A percentile compares a stretch with the other conserved stretches of the same genome.
phyloP scores from a whole-genome alignment of 495 filamentous ascomycete species.

The Aspergillus mulundensis region DNA sequence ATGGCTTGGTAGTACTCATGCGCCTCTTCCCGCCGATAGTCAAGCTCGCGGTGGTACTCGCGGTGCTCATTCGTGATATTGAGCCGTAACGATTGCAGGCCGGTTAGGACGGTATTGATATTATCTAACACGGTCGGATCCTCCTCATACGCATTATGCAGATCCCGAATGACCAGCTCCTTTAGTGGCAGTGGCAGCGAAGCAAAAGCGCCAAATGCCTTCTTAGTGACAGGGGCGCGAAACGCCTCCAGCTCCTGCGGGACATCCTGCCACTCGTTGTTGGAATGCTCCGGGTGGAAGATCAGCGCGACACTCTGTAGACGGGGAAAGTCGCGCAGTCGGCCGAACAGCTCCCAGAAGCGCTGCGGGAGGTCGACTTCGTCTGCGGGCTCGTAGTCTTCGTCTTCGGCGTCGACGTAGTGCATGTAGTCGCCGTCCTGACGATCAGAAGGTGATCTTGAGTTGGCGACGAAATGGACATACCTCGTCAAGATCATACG shows the following conservation, averaged over 20 bases:
- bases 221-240: slow-evolving; percentile 13
- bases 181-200: slow-evolving; percentile 2
- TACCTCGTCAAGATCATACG: not conserved
- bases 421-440: not conserved
- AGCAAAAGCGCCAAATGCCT: slow-evolving; percentile 5
- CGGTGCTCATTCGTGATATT: slow-evolving; percentile 17
- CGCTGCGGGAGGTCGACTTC: not conserved
- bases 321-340: slow-evolving; percentile 12
- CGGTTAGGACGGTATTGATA: slow-evolving; percentile 7
- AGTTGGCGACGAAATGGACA: not conserved
- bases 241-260: slow-evolving; percentile 6
- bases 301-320: slow-evolving; percentile 18
- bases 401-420: not conserved
- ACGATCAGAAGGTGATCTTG: not conserved
- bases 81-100: slow-evolving; percentile 15
- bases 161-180: slow-evolving; percentile 19
- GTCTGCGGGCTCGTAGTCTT: not conserved
- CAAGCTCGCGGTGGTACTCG: slow-evolving; percentile 5
- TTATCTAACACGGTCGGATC: not conserved
- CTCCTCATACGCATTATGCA: slow-evolving; percentile 17
- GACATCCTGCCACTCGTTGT: not conserved
- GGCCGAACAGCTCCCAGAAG: not conserved
- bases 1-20: slow-evolving; percentile 1
- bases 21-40: not conserved
- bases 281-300: slow-evolving; percentile 15